phyloP scores from a whole-genome alignment of 2,329 filamentous ascomycete species.

The Fusarium pseudoanthophilum region DNA sequence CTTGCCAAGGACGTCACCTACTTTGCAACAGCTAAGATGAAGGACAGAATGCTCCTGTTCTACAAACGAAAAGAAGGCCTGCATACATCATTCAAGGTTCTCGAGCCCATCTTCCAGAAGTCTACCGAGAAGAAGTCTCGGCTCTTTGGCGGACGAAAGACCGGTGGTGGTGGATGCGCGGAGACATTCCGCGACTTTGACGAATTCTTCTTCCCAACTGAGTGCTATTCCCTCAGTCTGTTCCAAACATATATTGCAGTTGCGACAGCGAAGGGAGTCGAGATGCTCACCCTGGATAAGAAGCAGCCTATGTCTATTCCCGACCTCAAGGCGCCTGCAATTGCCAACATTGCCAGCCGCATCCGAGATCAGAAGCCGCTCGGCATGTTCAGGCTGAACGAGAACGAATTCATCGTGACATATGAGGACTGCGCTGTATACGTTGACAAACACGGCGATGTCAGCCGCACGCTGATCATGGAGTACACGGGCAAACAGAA shows the following conservation, averaged over 20 bases:
- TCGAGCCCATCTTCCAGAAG: constrained; percentile 96
- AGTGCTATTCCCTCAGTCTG: constrained; percentile 94
- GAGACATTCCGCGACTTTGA: constrained; percentile 99
- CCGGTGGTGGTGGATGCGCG: constrained; percentile 75
- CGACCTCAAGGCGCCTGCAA: constrained; percentile 80
- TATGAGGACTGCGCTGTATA: constrained; percentile 98
- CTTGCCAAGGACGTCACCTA: constrained; percentile 94
- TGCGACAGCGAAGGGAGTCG: constrained; percentile 89
- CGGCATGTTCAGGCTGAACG: constrained; percentile 95
- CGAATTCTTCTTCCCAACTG: constrained; percentile 96
- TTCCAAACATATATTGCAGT: constrained; percentile 96
- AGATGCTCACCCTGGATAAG: constrained; percentile 96
- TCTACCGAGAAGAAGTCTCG: constrained; percentile 84
- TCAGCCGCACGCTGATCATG: constrained; percentile 94
- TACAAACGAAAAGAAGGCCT: constrained; percentile 97
- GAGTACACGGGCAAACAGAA: constrained; percentile 93
- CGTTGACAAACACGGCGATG: constrained; percentile 97
- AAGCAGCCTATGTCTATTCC: constrained; percentile 96
- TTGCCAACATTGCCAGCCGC: constrained; percentile 85
- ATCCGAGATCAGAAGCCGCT: constrained; percentile 86
- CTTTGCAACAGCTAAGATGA: constrained; percentile 96
- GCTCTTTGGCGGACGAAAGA: constrained; percentile 67
- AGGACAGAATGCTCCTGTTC: constrained; percentile 92
- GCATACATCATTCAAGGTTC: constrained; percentile 94
- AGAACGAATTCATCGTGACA: constrained; percentile 90